Evolutionary conservation across 306 rosid species (phyloP), one percentile per base, ranked within the genome.

Genomic region (Castanospermum australe): DNA sequence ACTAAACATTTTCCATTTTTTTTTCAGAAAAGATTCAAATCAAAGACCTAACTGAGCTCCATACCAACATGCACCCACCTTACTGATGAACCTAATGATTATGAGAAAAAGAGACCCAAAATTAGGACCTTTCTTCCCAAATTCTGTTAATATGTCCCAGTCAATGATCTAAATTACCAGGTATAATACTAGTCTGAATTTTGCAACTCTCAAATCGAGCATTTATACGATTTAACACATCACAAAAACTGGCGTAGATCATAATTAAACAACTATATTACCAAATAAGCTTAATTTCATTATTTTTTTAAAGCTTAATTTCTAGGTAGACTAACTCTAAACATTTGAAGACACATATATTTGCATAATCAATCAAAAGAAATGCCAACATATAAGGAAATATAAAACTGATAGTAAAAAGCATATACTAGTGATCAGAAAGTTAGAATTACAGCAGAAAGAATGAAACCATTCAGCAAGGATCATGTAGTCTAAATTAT

Each of bases 291-390:
- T 67, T 35, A 59, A 3, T 56, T 68, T 66, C 38, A 55, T 44
- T 28, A 56, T 36, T 47, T 67, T 67, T 75, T 81, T 4, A 75
- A 51, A 32, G 63, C 42, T 30, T 51, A 68, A 15, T n/a, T 68
- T 68, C 45, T 21, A 61, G 39, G 36, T 17, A 47, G 24, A 8
- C 36, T 35, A 36, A 32, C 54, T 24, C 11, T 15, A 12, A 67
- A 11, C 64, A 35, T 22, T 21, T 10, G 71, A 10, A 41, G 12
- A 21, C 54, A 21, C 2, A 7, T 21, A 64, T 63, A 12, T 75
- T 61, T 50, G 20, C 17, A 5, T 28, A 25, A 54, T 41, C 63
- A 39, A 41, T 51, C 54, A 48, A 7, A 65, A 71, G 60, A 57
- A 38, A 67, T n/a, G 41, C 47, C 66, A 6, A 24, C 15, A 77